phyloP scores from a whole-genome alignment of 495 filamentous ascomycete species.

The Clohesyomyces aquaticus region DNA sequence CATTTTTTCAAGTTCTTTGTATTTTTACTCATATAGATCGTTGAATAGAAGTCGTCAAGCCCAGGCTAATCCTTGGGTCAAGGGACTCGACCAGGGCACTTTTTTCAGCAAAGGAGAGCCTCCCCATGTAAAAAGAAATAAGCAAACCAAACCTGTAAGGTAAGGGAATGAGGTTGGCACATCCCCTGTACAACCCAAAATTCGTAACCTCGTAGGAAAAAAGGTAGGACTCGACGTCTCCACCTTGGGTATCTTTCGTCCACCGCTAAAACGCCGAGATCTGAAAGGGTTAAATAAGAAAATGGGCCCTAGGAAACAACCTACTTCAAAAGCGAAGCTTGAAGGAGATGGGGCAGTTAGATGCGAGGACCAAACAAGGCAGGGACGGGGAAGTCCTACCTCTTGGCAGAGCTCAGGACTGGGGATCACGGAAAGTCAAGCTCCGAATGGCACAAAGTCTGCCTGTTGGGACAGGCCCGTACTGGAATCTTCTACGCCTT shows the following conservation, averaged over 20 bases:
- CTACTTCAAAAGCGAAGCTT: not conserved
- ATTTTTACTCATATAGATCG: not conserved
- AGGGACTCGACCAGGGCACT: too few species aligned
- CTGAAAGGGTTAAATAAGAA: not conserved
- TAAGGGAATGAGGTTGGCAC: not conserved
- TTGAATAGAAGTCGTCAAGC: too few species aligned
- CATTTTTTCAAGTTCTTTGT: not conserved
- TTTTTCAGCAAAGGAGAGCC: not conserved
- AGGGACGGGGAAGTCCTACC: not conserved
- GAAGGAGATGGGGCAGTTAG: not conserved
- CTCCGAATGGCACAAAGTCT: constrained; percentile 29
- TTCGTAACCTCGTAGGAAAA: not conserved
- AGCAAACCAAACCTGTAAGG: not conserved
- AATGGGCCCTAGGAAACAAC: not conserved
- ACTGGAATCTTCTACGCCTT: not conserved
- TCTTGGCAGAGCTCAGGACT: not conserved
- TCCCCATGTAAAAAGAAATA: not conserved
- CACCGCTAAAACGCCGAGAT: not conserved
- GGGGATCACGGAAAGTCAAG: constrained; percentile 14
- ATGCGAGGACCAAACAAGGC: not conserved
- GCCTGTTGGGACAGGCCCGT: constrained; percentile 1
- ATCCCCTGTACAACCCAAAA: not conserved
- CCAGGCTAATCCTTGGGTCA: too few species aligned
- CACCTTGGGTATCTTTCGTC: not conserved
- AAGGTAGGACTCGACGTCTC: not conserved